These are phyloP conservation scores for Recurvomyces mirabilis DNA, from an alignment of 495 filamentous ascomycete genomes.

Conservation along the genomic window DNA sequence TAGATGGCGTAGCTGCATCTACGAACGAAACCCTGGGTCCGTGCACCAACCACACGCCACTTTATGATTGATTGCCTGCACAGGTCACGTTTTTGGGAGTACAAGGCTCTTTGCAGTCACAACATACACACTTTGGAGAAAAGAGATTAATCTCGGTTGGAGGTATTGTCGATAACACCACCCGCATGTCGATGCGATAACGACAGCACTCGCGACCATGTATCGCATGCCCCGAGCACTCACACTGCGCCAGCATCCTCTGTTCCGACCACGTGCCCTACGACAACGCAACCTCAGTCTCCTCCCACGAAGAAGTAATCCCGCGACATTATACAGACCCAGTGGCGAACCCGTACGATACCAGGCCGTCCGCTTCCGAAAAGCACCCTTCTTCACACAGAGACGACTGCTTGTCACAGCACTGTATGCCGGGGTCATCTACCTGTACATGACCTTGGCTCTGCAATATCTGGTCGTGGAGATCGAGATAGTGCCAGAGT, in stretches of 20 bases:
- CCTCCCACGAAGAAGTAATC: neutral
- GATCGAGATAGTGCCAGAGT: slow-evolving; percentile 13
- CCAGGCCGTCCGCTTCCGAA: slow-evolving; percentile 26
- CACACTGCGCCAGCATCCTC: slow-evolving; percentile 17
- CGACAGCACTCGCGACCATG: no score
- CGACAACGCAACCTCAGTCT: slow-evolving; percentile 6
- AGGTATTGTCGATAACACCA: neutral
- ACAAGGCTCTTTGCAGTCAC: no score
- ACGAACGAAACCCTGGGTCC: no score
- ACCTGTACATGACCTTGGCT: slow-evolving; percentile 13
- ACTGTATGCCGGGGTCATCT: slow-evolving; percentile 14
- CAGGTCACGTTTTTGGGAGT: no score
- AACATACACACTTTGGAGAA: no score
- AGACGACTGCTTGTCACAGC: slow-evolving; percentile 3
- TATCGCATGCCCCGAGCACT: slow-evolving; percentile 17
- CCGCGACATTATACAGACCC: neutral
- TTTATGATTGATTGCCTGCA: no score
- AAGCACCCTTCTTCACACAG: slow-evolving; percentile 19
- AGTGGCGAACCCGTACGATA: slow-evolving; percentile 9
- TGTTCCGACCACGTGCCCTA: neutral
- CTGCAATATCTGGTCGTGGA: slow-evolving; percentile 16
- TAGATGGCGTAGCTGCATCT: no score
- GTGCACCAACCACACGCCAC: no score
- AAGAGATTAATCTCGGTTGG: no score
- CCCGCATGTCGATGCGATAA: no score